Evolutionary conservation across 148 eudicot genomes (phyloP), one percentile per base, ranked within the genome.

Genomic region (Limonium bicolor): DNA sequence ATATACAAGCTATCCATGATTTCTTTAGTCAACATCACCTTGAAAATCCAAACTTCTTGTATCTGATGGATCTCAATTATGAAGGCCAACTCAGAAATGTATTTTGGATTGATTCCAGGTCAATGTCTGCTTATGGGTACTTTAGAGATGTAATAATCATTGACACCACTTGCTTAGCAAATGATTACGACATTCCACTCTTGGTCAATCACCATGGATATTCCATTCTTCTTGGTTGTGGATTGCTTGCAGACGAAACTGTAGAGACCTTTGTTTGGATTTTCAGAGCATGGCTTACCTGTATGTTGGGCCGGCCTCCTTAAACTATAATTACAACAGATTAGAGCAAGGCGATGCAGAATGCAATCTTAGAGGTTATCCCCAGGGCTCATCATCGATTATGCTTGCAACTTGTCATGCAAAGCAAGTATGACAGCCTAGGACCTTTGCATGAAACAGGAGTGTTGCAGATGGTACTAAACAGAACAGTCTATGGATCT

Each of bases 251-350:
- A 10, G 93, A 78, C 59, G 76, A 72, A 54, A 62, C 67, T 27
- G 53, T 60, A 22, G 93, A 78, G 60, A 66, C 81, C n/a, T 81
- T 67, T 52, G 29, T 57, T 14, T 86, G 96, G 96, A 33, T 81
- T 30, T 68, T 86, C 31, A 68, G 87, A 41, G 51, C 83, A 31
- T 86, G 96, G 96, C 74, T 81, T 27, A 70, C 84, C 7, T 81
- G 84, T 47, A 81, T 78, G 84, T 41, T 25, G 22, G 96, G 96
- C 18, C 77, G 87, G 3, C 65, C 87, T 46, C 96, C 93, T 54
- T 77, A 68, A 52, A 78, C 81, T 12, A 58, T 81, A 27, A 62
- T 81, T 33, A 44, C 80, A 20, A 72, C 93, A 40, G 67, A 62
- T 48, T 67, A 62, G n/a, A 60, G 65, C 35, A 68, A 60, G 36